Evolutionary conservation across 495 filamentous ascomycete genomes (phyloP), one percentile per base, ranked within the genome.

Genomic region (Geoglossum glabrum): DNA sequence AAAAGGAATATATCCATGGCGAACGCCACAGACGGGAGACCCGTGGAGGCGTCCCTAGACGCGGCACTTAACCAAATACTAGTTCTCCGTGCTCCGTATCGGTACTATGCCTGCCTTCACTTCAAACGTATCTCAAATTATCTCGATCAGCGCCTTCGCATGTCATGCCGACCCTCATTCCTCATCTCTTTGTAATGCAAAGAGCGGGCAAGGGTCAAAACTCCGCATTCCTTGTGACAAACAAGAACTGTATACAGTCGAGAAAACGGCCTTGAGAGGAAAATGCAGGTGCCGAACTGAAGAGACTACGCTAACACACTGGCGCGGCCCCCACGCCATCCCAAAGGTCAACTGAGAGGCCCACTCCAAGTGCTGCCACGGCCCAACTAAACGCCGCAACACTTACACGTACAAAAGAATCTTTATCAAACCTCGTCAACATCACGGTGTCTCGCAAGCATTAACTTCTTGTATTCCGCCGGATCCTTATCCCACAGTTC

Each of bases 401-500:
- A n/a, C n/a, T n/a, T 15, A 15, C 36, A 15, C 36, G 36, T 13
- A 15, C 4, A 40, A 7, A 1, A 15, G 36, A 52, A n/a, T 52
- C 25, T 58, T 49, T 79, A 3, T 45, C 40, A 76, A 34, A 73
- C 72, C 36, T 82, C 79, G 49, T 78, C 76, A 43, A 80, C 64
- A 61, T 83, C 79, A 46, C 75, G 74, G 64, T 85, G 81, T 56
- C 81, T 68, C 2, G 76, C 76, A 15, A 84, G 71, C n/a, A 84
- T 81, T 46, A 78, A 72, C 57, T 79, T 79, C 78, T 94, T 87
- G 76, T 87, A 99, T 63, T 94, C 87, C 47, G 77, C 77, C 40
- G 84, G 79, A 69, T 97, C 78, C 59, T 83, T 86, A 64, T 96
- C 92, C 93, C 93, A 97, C 28, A 97, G 75, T 67, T 95, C 86